Evolutionary conservation across 1,139 yeast genomes (phyloP), one percentile per base, ranked within the genome.

Genomic region (Taphrina confusa): DNA sequence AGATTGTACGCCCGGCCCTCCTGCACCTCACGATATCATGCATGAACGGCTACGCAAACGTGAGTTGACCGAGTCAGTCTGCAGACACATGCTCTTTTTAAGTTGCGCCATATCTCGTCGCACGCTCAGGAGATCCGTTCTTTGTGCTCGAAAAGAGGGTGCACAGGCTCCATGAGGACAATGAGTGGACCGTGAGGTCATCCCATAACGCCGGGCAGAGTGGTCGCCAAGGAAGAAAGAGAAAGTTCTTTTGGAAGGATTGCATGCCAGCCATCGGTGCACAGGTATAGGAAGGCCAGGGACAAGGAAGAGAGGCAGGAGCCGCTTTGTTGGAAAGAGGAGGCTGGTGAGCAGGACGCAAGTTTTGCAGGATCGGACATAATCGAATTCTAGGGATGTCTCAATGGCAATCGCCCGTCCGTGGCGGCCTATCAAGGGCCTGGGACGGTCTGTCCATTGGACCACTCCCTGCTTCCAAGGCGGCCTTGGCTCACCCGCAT

Each of bases 261-360:
- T 5, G 9, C 9, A 18, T 37, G 8, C 42, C 42, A 37, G 42
- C 42, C 42, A 4, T 25, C 42, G 25, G 8, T 9, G 6, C 42
- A 25, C 42, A 37, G 42, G 2, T 14, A 18, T n/a, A 37, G 22
- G n/a, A n/a, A 9, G 23, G 42, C 42, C 42, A 37, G 42, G 42
- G 42, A 37, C 42, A 37, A 37, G 42, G 42, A 37, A 8, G 23
- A 37, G 8, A 16, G 23, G n/a, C n/a, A 5, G 9, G 4, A 18
- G 25, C 9, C 5, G 25, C 23, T 37, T 37, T 37, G 42, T 37
- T 37, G 42, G 42, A 9, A n/a, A 37, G n/a, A 5, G 42, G 42
- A 18, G 42, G 42, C 42, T 37, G 42, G 42, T n/a, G 42, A 37
- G 20, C n/a, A n/a, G n/a, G n/a, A n/a, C n/a, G n/a, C n/a, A n/a